Evolutionary conservation across 805 yeast species (phyloP), one percentile per base, ranked within the genome.

Genomic region (Cyberlindnera maritima): DNA sequence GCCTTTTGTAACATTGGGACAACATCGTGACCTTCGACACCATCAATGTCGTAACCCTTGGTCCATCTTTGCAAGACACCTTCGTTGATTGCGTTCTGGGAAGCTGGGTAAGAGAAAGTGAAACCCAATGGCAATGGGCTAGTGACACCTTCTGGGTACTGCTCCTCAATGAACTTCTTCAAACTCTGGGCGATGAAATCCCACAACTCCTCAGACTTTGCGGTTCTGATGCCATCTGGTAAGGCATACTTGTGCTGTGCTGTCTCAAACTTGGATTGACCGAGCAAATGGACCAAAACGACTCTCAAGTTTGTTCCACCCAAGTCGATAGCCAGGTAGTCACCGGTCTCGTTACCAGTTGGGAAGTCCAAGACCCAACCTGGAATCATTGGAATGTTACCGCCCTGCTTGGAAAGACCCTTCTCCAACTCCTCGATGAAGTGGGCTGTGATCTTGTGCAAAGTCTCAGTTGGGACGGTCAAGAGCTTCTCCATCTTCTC

Each of bases 241-340:
- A 92, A 75, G 39, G 86, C 75, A 67, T 81, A 92, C 70, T 92
- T 92, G 57, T 89, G 81, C 70, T 91, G 97, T 20, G 83, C 77
- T 50, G 90, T 85, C 65, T 87, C 94, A 62, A 92, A 92, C 61
- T 86, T 80, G 49, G 87, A 77, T 66, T 85, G 77, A 53, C 99
- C 99, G 45, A 81, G 80, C 59, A 92, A 76, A 53, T 81, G 82
- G 61, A 92, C 92, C 64, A 85, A 78, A 48, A 92, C 96, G 41
- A 90, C 96, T 67, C 99, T 82, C 68, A 92, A 77, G 72, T 92
- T 92, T 53, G 99, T 92, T 53, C 99, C 99, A 66, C 99, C 99
- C 71, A 92, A 78, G 67, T 92, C 99, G 50, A 94, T 85, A 44
- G 98, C 97, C 64, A 92, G 71, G 69, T 77, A 92, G 57, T 88